These are phyloP conservation scores for Kondoa subrosea DNA, from an alignment of 768 basidiomycete species.

Conservation along the genomic window DNA sequence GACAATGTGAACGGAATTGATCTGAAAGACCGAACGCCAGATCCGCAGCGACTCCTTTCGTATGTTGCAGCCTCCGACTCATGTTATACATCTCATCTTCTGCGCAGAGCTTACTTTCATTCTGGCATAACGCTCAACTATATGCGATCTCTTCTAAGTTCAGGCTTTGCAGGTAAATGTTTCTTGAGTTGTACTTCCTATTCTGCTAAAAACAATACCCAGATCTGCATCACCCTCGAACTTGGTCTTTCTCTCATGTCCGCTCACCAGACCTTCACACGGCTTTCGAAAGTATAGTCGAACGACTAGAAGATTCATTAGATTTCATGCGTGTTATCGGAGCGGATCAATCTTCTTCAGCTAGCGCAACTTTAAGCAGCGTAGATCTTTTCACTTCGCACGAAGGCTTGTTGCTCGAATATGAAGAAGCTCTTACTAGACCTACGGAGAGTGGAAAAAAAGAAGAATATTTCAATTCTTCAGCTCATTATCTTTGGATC, in stretches of 20 bases:
- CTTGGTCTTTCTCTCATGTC: constrained; percentile 86
- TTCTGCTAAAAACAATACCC: constrained; percentile 9
- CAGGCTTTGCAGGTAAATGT: constrained; percentile 53
- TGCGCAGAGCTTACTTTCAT: constrained; percentile 76
- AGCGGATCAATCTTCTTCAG: constrained; percentile 38
- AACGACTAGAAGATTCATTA: constrained; percentile 70
- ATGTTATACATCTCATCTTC: neutral
- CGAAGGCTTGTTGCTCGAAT: constrained; percentile 60
- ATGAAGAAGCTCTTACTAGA: constrained; percentile 80
- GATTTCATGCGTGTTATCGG: constrained; percentile 87
- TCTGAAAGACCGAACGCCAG: constrained; percentile 60
- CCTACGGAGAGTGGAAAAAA: neutral
- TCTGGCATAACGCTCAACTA: constrained; percentile 86
- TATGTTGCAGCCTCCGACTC: constrained; percentile 28
- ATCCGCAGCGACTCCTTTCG: constrained; percentile 78
- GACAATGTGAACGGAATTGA: constrained; percentile 84
- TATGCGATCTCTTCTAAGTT: constrained; percentile 68
- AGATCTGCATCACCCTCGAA: constrained; percentile 41
- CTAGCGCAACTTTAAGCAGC: constrained; percentile 59
- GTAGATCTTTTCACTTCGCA: constrained; percentile 84
- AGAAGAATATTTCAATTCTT: constrained; percentile 57
- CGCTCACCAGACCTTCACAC: constrained; percentile 51
- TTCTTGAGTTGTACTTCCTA: constrained; percentile 33
- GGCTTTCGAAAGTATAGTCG: constrained; percentile 72
- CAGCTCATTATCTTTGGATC: constrained; percentile 91